phyloP scores from a whole-genome alignment of 2,329 filamentous ascomycete genomes.

The Monosporascus sp. region DNA sequence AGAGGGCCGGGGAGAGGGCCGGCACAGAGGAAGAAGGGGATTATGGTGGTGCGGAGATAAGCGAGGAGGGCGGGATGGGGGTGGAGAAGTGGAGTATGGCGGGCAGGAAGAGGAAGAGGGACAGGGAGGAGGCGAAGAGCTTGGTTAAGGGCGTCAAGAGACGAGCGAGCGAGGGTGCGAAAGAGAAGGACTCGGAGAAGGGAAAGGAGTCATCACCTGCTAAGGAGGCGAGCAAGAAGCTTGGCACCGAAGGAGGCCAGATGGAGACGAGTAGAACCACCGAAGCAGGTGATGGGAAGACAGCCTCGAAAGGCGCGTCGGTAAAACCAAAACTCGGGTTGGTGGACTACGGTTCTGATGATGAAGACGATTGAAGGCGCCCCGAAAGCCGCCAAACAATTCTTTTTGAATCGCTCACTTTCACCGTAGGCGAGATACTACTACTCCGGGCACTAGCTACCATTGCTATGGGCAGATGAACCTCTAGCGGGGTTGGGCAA shows the following conservation, averaged over 20 bases:
- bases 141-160: constrained; percentile 28
- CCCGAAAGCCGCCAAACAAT: background rate
- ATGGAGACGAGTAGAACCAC: background rate
- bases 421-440: too few species aligned
- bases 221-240: too few species aligned
- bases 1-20: constrained; percentile 25
- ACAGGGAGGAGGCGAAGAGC: constrained; percentile 26
- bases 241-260: background rate
- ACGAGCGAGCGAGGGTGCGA: constrained; percentile 31
- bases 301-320: background rate
- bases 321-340: constrained; percentile 33
- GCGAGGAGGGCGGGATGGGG: constrained; percentile 14
- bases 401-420: too few species aligned
- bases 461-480: too few species aligned
- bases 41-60: constrained; percentile 13
- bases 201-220: constrained; percentile 10
- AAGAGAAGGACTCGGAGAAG: constrained; percentile 30
- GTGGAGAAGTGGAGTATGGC: constrained; percentile 29
- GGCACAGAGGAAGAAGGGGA: constrained; percentile 2
- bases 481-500: too few species aligned
- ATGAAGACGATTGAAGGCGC: constrained; percentile 28
- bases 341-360: constrained; percentile 53
- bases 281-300: background rate
- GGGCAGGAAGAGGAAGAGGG: constrained; percentile 33
- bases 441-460: too few species aligned